These are phyloP conservation scores for Cercophora newfieldiana DNA, from an alignment of 495 filamentous ascomycete genomes.

Conservation along the genomic window DNA sequence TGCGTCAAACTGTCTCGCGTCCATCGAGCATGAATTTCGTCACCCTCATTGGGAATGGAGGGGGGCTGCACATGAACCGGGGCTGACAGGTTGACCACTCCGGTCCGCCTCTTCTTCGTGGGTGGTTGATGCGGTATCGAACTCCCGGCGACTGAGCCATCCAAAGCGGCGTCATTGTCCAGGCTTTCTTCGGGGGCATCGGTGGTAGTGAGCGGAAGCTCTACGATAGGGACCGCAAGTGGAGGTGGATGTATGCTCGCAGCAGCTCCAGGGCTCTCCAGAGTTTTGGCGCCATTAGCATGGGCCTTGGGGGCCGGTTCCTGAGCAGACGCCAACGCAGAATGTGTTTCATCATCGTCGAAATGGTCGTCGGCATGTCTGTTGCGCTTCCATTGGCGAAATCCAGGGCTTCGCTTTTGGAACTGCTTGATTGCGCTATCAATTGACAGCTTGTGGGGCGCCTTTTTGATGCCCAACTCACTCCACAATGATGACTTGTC, in stretches of 20 bases:
- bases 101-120: constrained; percentile 45
- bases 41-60: constrained; percentile 42
- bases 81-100: constrained; percentile 40
- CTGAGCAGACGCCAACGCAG: not conserved
- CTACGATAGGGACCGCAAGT: no score
- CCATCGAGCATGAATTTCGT: constrained; percentile 16
- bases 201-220: no score
- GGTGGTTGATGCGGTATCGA: not conserved
- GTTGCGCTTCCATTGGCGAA: constrained; percentile 28
- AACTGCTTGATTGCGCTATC: constrained; percentile 33
- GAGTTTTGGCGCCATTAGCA: not conserved
- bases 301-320: not conserved
- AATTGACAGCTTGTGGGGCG: constrained; percentile 37
- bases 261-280: not conserved
- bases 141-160: not conserved
- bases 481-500: constrained; percentile 26
- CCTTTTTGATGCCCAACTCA: constrained; percentile 33
- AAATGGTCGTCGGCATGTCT: not conserved
- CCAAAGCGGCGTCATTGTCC: not conserved
- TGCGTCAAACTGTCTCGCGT: not conserved
- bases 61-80: constrained; percentile 25
- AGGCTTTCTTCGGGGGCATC: not conserved
- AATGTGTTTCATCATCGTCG: not conserved
- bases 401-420: constrained; percentile 32
- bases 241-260: not conserved